Evolutionary conservation across 805 yeast species (phyloP).

Genomic region (Barnettozyma sucrosica): DNA sequence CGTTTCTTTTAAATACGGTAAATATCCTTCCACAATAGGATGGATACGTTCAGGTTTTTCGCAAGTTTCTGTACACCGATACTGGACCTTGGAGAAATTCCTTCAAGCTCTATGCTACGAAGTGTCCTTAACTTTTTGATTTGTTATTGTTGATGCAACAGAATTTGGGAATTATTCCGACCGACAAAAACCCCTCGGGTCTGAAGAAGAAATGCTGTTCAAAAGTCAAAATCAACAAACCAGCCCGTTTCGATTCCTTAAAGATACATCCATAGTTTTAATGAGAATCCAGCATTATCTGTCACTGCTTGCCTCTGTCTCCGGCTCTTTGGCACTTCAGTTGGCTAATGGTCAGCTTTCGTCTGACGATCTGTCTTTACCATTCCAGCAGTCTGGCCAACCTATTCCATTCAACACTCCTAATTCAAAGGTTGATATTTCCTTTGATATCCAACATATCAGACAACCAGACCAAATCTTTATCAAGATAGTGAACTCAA

Average conservation of each 20-base stretch:
- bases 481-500: slow-evolving; percentile 15
- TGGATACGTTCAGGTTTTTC: too few relatives aligned
- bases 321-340: slow-evolving; percentile 14
- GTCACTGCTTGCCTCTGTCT: slow-evolving; percentile 10
- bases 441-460: slow-evolving; percentile 13
- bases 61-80: too few relatives aligned
- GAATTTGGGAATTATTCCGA: too few relatives aligned
- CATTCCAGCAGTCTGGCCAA: slow-evolving; percentile 3
- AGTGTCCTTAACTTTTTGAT: too few relatives aligned
- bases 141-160: too few relatives aligned
- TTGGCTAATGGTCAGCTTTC: slow-evolving; percentile 14
- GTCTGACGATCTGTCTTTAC: background rate
- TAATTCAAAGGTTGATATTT: slow-evolving; percentile 14
- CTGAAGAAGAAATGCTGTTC: background rate
- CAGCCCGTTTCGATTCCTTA: background rate
- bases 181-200: background rate
- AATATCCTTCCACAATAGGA: too few relatives aligned
- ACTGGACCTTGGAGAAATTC: too few relatives aligned
- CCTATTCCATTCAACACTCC: slow-evolving; percentile 16
- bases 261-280: background rate
- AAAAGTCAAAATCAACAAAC: background rate
- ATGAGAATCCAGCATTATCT: slow-evolving; percentile 17
- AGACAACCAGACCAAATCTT: slow-evolving; percentile 24
- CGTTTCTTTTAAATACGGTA: too few relatives aligned
- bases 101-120: too few relatives aligned